A percentile compares a stretch with the other conserved stretches of the same genome.
These are phyloP conservation scores for Colletotrichum caudatum DNA, from an alignment of 2,329 filamentous ascomycete species.

Conservation along the genomic window DNA sequence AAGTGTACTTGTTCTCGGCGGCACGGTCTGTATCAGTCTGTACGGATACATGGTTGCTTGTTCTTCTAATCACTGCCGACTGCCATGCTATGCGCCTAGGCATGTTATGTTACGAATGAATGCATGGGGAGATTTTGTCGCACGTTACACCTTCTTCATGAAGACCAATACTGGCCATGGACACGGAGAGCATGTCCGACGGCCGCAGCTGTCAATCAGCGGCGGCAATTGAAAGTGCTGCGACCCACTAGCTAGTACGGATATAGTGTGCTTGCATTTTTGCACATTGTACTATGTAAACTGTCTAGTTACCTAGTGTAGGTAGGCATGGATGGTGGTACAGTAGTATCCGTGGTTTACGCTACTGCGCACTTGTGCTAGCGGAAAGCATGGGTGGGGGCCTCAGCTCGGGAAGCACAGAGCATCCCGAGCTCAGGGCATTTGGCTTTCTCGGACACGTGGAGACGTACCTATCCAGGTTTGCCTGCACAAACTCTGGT, in stretches of 20 bases:
- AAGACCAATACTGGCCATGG: neutral
- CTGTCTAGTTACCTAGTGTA: neutral
- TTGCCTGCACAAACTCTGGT: neutral
- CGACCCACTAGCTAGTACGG: neutral
- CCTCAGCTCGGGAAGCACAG: slow-evolving; percentile 14
- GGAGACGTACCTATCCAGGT: slow-evolving; percentile 2
- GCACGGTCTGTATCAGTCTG: neutral
- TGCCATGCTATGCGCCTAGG: too few species aligned
- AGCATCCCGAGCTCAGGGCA: neutral
- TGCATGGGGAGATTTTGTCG: neutral
- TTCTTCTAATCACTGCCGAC: neutral
- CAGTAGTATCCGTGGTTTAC: too few species aligned
- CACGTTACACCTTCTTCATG: neutral
- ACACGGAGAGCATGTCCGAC: neutral
- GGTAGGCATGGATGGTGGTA: too few species aligned
- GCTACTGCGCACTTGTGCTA: too few species aligned
- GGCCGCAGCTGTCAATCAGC: neutral
- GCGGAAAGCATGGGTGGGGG: neutral
- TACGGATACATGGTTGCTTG: neutral
- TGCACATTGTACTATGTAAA: neutral
- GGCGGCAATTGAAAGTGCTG: neutral
- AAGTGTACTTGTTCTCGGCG: too few species aligned
- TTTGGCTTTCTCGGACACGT: neutral
- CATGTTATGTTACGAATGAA: neutral
- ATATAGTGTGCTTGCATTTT: neutral